phyloP scores from a whole-genome alignment of 768 basidiomycete species.

The Amanita phalloides region DNA sequence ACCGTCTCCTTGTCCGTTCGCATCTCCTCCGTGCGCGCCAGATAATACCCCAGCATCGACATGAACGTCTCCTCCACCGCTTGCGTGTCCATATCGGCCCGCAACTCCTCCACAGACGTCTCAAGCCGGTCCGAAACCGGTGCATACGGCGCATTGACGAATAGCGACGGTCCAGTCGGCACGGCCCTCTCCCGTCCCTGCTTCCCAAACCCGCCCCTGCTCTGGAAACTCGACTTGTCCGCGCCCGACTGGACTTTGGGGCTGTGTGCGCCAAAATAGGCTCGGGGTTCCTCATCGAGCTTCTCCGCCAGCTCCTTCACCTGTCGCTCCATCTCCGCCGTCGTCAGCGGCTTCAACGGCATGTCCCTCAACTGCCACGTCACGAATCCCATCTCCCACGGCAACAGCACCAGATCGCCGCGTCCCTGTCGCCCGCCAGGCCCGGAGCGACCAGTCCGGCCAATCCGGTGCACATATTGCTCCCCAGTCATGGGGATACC shows the following conservation, averaged over 20 bases:
- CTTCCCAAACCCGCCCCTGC: not conserved
- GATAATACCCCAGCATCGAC: conserved; percentile 65
- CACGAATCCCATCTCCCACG: conserved; percentile 70
- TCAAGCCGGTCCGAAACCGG: conserved; percentile 18
- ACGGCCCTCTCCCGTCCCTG: not conserved
- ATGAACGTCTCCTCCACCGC: conserved; percentile 52
- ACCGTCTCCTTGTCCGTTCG: conserved; percentile 31
- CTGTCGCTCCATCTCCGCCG: conserved; percentile 34
- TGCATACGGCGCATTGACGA: conserved; percentile 8
- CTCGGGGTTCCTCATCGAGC: conserved; percentile 33
- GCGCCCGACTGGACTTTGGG: not conserved
- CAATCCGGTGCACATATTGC: conserved; percentile 79
- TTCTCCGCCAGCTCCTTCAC: conserved; percentile 33
- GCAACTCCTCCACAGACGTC: conserved; percentile 18
- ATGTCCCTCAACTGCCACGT: conserved; percentile 51
- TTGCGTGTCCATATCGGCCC: conserved; percentile 29
- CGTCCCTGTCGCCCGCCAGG: conserved; percentile 38
- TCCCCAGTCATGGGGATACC: conserved; percentile 64
- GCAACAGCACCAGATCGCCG: conserved; percentile 71
- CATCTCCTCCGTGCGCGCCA: conserved; percentile 37
- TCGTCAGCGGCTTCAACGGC: conserved; percentile 53
- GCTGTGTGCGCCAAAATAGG: conserved; percentile 17
- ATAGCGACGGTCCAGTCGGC: conserved; percentile 7
- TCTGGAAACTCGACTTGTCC: not conserved
- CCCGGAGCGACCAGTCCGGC: conserved; percentile 66